Conservation (phyloP, 352 stramenopile species). For the Lagenidium giganteum region DNA sequence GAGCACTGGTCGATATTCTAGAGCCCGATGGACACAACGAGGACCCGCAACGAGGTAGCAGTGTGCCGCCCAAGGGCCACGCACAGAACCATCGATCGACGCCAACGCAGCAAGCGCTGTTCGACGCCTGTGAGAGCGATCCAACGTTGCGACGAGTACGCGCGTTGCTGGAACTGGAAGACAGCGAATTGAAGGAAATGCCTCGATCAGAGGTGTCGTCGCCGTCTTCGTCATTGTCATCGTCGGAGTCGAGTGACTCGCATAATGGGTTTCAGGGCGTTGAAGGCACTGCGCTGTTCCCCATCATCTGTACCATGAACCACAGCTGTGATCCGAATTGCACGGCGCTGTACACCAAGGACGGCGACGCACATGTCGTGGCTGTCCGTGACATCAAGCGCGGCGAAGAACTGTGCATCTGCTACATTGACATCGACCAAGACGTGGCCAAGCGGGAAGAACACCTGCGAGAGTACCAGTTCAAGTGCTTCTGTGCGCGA, state of each 20-base stretch:
- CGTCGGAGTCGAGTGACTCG: too few species aligned
- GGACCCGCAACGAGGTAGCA: too few species aligned
- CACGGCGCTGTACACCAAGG: constrained; percentile 47
- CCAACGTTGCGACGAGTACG: too few species aligned
- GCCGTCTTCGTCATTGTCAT: background rate
- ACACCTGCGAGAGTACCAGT: constrained; percentile 75
- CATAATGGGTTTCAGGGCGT: constrained; percentile 45
- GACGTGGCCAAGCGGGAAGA: constrained; percentile 60
- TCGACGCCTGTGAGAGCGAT: too few species aligned
- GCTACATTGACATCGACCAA: constrained; percentile 90
- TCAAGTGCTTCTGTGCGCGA: constrained; percentile 64
- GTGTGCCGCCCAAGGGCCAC: too few species aligned
- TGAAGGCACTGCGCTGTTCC: constrained; percentile 84
- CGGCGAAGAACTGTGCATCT: constrained; percentile 93
- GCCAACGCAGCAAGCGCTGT: too few species aligned
- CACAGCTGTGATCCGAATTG: constrained; percentile 80
- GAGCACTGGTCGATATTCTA: constrained; percentile 63
- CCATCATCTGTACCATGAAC: constrained; percentile 87
- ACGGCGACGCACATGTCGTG: constrained; percentile 22
- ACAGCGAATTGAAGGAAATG: constrained; percentile 21
- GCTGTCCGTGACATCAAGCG: constrained; percentile 38
- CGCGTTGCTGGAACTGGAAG: constrained; percentile 44
- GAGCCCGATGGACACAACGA: constrained; percentile 35
- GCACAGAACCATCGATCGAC: too few species aligned
- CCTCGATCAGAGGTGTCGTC: background rate